Evolutionary conservation across 495 filamentous ascomycete species (phyloP).

Genomic region (Penicillium canariense): DNA sequence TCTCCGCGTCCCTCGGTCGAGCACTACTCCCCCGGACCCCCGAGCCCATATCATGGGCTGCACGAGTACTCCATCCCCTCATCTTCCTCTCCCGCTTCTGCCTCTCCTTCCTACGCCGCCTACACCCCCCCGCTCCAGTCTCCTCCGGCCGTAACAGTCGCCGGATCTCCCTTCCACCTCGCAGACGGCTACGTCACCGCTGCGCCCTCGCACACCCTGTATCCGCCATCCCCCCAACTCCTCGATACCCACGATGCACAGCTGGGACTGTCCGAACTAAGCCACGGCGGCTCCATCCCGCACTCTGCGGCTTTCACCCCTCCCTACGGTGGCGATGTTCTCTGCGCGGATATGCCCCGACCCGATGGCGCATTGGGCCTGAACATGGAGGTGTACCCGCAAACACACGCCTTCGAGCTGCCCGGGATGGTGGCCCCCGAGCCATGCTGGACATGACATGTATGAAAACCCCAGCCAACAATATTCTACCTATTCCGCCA

Average conservation of each 20-base stretch:
- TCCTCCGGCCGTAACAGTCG: slow-evolving; percentile 38
- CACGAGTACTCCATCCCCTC: slow-evolving; percentile 37
- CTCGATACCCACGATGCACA: slow-evolving; percentile 34
- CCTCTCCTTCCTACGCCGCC: slow-evolving; percentile 38
- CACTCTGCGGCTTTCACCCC: slow-evolving; percentile 35
- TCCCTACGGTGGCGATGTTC: slow-evolving; percentile 31
- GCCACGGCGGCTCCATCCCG: slow-evolving; percentile 28
- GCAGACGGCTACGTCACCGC: slow-evolving; percentile 35
- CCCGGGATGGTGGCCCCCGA: slow-evolving; percentile 30
- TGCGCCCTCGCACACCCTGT: slow-evolving; percentile 31
- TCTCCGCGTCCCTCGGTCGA: slow-evolving; percentile 42
- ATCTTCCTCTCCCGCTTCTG: slow-evolving; percentile 39
- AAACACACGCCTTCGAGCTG: slow-evolving; percentile 31
- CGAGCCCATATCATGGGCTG: slow-evolving; percentile 39
- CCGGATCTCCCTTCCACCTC: slow-evolving; percentile 37
- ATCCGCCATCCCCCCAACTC: slow-evolving; percentile 38
- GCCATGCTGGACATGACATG: slow-evolving; percentile 33
- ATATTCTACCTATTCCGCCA: no score
- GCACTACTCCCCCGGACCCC: slow-evolving; percentile 35
- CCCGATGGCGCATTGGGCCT: slow-evolving; percentile 28
- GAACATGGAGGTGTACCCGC: slow-evolving; percentile 36
- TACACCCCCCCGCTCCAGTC: slow-evolving; percentile 46
- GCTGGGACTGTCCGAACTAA: slow-evolving; percentile 29
- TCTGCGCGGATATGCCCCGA: slow-evolving; percentile 30
- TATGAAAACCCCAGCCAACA: not conserved